Evolutionary conservation across 108 stramenopile species (phyloP).

Genomic region (Cyclotella cryptica): DNA sequence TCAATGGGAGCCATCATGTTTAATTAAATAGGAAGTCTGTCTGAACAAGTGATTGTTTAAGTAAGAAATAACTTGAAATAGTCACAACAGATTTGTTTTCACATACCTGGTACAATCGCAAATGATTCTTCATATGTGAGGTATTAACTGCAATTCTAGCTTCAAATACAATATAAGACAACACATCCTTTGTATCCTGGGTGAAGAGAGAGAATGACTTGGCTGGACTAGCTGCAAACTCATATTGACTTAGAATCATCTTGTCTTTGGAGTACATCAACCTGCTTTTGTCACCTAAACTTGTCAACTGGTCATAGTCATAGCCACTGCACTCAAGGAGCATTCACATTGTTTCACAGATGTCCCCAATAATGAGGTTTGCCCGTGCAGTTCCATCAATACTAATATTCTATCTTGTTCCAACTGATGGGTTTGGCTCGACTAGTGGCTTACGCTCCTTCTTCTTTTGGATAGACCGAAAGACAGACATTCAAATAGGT

Average conservation of each 20-base stretch:
- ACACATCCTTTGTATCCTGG: background rate
- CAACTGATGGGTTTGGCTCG: too few species aligned
- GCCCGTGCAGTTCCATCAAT: background rate
- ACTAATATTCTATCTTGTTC: slow-evolving; percentile 2
- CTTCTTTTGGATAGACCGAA: slow-evolving; percentile 8
- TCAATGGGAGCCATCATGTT: too few species aligned
- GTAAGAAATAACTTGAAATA: too few species aligned
- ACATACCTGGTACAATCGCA: too few species aligned
- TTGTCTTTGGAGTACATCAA: slow-evolving; percentile 23
- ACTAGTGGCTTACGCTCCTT: slow-evolving; percentile 9
- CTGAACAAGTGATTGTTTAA: background rate
- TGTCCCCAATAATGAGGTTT: too few species aligned
- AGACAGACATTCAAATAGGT: background rate
- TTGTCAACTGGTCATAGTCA: too few species aligned
- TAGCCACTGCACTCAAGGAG: background rate
- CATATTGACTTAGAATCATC: slow-evolving; percentile 23
- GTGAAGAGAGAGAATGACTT: slow-evolving; percentile 8
- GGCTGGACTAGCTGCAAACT: slow-evolving; percentile 3
- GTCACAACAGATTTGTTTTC: background rate
- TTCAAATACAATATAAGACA: background rate
- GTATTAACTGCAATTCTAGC: background rate
- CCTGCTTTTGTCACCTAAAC: too few species aligned
- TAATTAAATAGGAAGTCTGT: background rate
- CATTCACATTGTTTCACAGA: background rate
- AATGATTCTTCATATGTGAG: background rate